A percentile compares a stretch with the other conserved stretches of the same genome.
Evolutionary conservation across 2,329 filamentous ascomycete species (phyloP).

Genomic region (Clarireedia homoeocarpa): DNA sequence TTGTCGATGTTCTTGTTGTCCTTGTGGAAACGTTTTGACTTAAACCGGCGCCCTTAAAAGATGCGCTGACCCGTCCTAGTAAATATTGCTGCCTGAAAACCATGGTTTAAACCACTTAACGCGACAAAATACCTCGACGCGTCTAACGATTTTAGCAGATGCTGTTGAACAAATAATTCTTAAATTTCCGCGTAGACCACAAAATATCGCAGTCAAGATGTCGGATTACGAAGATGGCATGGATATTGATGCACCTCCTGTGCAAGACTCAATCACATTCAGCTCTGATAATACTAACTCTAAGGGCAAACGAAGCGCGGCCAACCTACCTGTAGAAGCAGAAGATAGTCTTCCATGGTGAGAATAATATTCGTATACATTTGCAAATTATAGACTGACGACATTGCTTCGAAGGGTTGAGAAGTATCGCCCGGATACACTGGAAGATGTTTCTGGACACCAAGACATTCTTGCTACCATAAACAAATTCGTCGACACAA

Average conservation of each 20-base stretch:
- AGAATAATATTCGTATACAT: conserved; percentile 14
- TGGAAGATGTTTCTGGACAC: conserved; percentile 91
- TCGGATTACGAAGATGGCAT: conserved; percentile 57
- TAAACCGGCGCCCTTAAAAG: too few relatives aligned
- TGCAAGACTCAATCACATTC: conserved; percentile 53
- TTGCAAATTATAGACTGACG: conserved; percentile 15
- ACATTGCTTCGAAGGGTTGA: conserved; percentile 60
- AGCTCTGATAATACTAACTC: conserved; percentile 62
- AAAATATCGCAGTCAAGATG: conserved; percentile 31
- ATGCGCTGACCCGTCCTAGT: too few relatives aligned
- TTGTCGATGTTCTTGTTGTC: not conserved
- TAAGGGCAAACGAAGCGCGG: conserved; percentile 87
- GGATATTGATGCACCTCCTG: conserved; percentile 54
- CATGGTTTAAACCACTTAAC: conserved; percentile 8
- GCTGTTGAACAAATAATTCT: not conserved
- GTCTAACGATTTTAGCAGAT: not conserved
- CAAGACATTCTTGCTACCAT: conserved; percentile 96
- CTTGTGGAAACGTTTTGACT: not conserved
- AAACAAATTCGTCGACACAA: conserved; percentile 93
- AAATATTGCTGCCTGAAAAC: not conserved
- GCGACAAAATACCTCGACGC: conserved; percentile 7
- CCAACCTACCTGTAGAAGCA: conserved; percentile 87
- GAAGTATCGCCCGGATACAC: conserved; percentile 84
- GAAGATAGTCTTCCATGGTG: conserved; percentile 93
- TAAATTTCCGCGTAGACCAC: not conserved